Conservation (phyloP, 2,329 filamentous ascomycete genomes). For the Aspergillus niger region DNA sequence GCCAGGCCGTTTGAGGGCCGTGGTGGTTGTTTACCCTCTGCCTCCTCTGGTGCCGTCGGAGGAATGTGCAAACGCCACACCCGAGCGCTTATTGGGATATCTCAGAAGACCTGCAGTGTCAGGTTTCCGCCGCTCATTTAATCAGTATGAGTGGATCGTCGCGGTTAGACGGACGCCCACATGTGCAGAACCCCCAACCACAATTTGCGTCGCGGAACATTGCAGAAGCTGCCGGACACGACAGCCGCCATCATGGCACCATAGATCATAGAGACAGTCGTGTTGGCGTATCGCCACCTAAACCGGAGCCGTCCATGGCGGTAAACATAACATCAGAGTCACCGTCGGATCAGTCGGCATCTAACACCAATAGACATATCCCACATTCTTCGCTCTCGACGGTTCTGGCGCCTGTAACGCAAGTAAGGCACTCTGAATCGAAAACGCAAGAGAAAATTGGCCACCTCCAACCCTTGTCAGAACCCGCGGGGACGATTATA, state of each 20-base stretch:
- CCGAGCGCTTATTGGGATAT: conserved; percentile 2
- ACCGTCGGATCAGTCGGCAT: background rate
- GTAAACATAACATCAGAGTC: background rate
- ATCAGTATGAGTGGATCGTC: conserved; percentile 17
- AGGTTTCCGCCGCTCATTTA: conserved; percentile 1
- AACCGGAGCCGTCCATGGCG: background rate
- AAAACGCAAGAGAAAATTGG: no score
- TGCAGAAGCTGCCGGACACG: conserved; percentile 7
- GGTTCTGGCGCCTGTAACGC: background rate
- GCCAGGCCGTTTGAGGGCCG: background rate
- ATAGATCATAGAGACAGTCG: background rate
- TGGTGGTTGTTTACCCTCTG: background rate
- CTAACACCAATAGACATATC: background rate
- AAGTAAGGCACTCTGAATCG: background rate
- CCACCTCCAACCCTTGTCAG: background rate
- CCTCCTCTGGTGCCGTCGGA: background rate
- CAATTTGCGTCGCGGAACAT: conserved; percentile 23
- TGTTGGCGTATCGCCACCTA: background rate
- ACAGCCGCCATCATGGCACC: background rate
- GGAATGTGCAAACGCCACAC: conserved; percentile 1
- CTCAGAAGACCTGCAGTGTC: background rate
- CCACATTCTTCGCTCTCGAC: background rate
- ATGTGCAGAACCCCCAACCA: conserved; percentile 24
- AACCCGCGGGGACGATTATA: background rate
- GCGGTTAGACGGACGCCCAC: conserved; percentile 19